Percentiles rank a stretch among this genome's conserved stretches.
Conservation (phyloP, 768 basidiomycete genomes). For the Leccinellum luteum region DNA sequence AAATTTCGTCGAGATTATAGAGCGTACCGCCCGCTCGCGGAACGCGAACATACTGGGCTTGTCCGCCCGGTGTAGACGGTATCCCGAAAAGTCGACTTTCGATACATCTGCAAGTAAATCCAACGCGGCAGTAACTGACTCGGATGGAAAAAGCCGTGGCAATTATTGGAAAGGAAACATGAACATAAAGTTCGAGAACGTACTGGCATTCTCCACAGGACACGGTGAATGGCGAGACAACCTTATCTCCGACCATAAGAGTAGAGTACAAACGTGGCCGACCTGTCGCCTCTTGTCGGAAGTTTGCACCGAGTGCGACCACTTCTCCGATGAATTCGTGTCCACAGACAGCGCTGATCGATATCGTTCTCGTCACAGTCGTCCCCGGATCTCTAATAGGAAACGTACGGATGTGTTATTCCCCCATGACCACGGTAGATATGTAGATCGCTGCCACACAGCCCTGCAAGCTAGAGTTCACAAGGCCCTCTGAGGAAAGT, state of each 20-base stretch:
- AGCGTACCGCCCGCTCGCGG: constrained; percentile 80
- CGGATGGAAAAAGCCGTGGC: not conserved
- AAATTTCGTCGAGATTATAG: constrained; percentile 55
- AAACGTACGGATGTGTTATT: constrained; percentile 49
- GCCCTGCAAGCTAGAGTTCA: constrained; percentile 50
- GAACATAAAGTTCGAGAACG: constrained; percentile 22
- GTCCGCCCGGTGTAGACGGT: constrained; percentile 64
- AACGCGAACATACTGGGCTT: constrained; percentile 77
- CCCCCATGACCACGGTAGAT: constrained; percentile 65
- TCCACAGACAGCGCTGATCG: constrained; percentile 57
- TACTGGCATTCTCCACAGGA: constrained; percentile 86
- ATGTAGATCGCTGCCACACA: constrained; percentile 78
- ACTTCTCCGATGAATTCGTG: constrained; percentile 81
- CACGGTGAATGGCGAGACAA: constrained; percentile 78
- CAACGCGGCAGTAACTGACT: constrained; percentile 70
- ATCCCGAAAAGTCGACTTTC: constrained; percentile 64
- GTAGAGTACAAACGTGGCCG: constrained; percentile 63
- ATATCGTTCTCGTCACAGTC: not conserved
- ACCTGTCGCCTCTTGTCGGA: constrained; percentile 39
- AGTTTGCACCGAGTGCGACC: constrained; percentile 61
- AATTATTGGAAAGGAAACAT: not conserved
- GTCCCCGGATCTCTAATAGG: not conserved
- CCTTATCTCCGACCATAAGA: constrained; percentile 69
- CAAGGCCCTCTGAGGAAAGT: not conserved
- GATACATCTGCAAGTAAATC: constrained; percentile 69